Evolutionary conservation across 164 flowering plant genomes (phyloP).

Genomic region (Magnolia sinica): DNA sequence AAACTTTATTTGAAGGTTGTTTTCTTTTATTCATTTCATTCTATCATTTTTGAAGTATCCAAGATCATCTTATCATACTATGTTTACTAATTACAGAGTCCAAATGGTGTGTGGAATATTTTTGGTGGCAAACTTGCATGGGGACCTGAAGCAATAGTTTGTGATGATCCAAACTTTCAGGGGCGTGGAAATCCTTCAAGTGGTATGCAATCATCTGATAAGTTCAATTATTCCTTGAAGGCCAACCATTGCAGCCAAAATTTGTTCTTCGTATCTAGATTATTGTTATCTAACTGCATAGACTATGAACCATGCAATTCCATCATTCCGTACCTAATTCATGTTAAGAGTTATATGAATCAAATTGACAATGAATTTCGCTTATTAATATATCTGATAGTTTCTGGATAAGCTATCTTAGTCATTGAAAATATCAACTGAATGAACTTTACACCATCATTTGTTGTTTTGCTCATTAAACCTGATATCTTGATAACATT

Average conservation of each 20-base stretch:
- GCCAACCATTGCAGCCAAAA: background rate
- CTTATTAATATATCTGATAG: no score
- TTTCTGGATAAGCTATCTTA: no score
- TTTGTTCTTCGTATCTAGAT: background rate
- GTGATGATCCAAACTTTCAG: conserved; percentile 70
- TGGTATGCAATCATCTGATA: conserved; percentile 30
- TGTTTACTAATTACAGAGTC: conserved; percentile 35
- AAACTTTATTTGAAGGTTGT: background rate
- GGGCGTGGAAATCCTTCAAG: conserved; percentile 63
- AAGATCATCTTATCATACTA: background rate
- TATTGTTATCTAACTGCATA: background rate
- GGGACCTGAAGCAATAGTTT: conserved; percentile 73
- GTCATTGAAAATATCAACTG: no score
- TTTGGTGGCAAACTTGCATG: conserved; percentile 67
- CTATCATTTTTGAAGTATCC: background rate
- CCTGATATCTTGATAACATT: no score
- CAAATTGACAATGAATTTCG: no score
- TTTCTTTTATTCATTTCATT: background rate
- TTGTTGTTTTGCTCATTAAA: no score
- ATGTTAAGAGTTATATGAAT: no score
- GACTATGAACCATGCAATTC: no score
- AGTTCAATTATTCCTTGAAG: background rate
- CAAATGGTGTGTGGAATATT: conserved; percentile 64
- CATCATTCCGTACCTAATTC: no score
- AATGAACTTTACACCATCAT: no score